These are phyloP conservation scores for Phellinidium pouzarii DNA, from an alignment of 1,284 basidiomycete species.

Conservation along the genomic window DNA sequence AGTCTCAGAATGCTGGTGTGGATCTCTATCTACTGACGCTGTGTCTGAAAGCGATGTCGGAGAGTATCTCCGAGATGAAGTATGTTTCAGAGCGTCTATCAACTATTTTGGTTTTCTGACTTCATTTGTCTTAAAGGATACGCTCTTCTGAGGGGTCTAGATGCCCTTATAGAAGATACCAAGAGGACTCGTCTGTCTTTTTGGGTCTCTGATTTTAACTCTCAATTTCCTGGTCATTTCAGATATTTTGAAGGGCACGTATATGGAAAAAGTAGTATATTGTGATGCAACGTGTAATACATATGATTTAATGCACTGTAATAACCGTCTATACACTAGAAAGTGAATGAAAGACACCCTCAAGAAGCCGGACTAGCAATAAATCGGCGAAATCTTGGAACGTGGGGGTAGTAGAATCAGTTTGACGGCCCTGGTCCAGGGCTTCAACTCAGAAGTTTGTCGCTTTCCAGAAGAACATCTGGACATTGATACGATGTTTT, in stretches of 20 bases:
- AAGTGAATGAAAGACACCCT: no score
- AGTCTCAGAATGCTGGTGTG: constrained; percentile 26
- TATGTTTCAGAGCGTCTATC: constrained; percentile 28
- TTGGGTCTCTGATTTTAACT: neutral
- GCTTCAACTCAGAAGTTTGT: neutral
- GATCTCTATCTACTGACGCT: neutral
- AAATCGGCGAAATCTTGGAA: no score
- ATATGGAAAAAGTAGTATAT: neutral
- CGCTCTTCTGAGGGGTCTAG: constrained; percentile 9
- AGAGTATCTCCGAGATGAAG: constrained; percentile 94
- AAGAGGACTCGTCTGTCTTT: no score
- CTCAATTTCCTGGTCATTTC: neutral
- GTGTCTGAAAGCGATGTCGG: constrained; percentile 71
- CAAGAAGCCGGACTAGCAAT: no score
- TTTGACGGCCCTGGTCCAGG: no score
- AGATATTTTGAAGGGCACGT: neutral
- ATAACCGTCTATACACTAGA: neutral
- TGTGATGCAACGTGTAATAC: neutral
- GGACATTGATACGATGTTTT: neutral
- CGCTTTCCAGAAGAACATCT: neutral
- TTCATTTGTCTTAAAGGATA: constrained; percentile 3
- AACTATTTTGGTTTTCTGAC: neutral
- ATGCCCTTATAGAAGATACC: neutral
- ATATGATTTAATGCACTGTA: neutral
- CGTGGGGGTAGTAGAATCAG: no score